These are phyloP conservation scores for Smallanthus sonchifolius DNA, from an alignment of 129 eudicot genomes.

Conservation along the genomic window DNA sequence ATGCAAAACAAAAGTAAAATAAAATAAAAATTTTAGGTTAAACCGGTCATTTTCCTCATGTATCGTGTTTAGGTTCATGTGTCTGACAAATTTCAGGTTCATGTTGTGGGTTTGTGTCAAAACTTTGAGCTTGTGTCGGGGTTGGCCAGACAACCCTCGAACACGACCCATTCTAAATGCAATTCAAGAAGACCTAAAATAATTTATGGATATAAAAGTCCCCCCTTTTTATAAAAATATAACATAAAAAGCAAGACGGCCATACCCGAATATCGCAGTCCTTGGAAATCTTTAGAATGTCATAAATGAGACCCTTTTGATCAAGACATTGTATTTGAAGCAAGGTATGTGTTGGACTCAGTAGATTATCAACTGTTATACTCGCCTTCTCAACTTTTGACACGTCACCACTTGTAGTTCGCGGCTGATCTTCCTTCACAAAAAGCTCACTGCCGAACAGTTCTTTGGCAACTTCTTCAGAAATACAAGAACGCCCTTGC, in stretches of 20 bases:
- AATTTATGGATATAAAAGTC: no score
- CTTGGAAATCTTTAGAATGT: slow-evolving; percentile 54
- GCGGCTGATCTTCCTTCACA: slow-evolving; percentile 30
- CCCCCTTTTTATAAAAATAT: neutral
- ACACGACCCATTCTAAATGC: no score
- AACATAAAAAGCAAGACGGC: neutral
- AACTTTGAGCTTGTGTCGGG: no score
- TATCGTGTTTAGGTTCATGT: no score
- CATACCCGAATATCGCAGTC: slow-evolving; percentile 58
- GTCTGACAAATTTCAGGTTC: no score
- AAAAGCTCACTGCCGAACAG: slow-evolving; percentile 49
- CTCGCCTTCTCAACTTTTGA: slow-evolving; percentile 45
- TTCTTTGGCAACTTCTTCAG: slow-evolving; percentile 53
- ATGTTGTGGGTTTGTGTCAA: no score
- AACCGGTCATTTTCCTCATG: no score
- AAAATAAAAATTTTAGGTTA: no score
- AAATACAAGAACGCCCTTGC: slow-evolving; percentile 47
- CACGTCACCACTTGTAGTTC: slow-evolving; percentile 31
- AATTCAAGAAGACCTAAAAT: no score
- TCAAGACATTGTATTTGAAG: slow-evolving; percentile 71
- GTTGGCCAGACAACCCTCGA: no score
- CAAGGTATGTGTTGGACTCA: slow-evolving; percentile 75
- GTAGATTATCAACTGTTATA: slow-evolving; percentile 56
- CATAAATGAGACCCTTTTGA: slow-evolving; percentile 73
- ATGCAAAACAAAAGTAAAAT: no score